These are phyloP conservation scores for Aspergillus uvarum DNA, from an alignment of 2,329 filamentous ascomycete genomes.

Conservation along the genomic window DNA sequence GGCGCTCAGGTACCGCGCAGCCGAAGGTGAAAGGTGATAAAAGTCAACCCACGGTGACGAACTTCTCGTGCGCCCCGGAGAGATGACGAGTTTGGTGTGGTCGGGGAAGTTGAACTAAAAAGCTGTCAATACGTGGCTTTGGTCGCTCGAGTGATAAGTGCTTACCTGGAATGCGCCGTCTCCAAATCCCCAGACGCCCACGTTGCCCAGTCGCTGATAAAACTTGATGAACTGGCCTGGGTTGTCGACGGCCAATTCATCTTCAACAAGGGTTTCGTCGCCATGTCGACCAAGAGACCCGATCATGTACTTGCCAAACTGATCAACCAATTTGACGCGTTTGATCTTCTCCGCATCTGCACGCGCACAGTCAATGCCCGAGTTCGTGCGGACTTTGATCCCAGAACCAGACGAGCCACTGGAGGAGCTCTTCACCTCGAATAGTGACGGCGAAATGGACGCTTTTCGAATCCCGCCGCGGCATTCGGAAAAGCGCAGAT, in stretches of 20 bases:
- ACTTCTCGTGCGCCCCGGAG: slow-evolving; percentile 39
- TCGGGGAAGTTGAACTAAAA: slow-evolving; percentile 52
- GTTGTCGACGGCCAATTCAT: slow-evolving; percentile 26
- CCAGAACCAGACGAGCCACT: slow-evolving; percentile 24
- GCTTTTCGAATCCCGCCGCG: slow-evolving; percentile 42
- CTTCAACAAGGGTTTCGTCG: slow-evolving; percentile 34
- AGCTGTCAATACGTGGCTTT: neutral
- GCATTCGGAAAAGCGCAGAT: slow-evolving; percentile 31
- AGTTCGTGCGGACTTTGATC: slow-evolving; percentile 35
- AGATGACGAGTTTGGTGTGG: slow-evolving; percentile 52
- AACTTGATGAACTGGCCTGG: slow-evolving; percentile 49
- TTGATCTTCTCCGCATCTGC: slow-evolving; percentile 50
- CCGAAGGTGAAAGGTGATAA: slow-evolving; percentile 49
- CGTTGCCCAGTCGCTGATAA: slow-evolving; percentile 52
- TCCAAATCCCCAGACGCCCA: slow-evolving; percentile 54
- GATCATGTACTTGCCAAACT: slow-evolving; percentile 55
- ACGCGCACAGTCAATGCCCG: slow-evolving; percentile 34
- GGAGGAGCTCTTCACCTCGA: slow-evolving; percentile 37
- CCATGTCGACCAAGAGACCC: slow-evolving; percentile 46
- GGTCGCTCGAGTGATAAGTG: neutral
- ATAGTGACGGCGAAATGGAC: slow-evolving; percentile 41
- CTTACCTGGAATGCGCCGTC: slow-evolving; percentile 49
- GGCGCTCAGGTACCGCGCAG: slow-evolving; percentile 43
- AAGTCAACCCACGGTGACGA: slow-evolving; percentile 48
- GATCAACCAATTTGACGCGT: slow-evolving; percentile 49